phyloP scores from a whole-genome alignment of 2,329 filamentous ascomycete genomes.

The Beauveria varroae region DNA sequence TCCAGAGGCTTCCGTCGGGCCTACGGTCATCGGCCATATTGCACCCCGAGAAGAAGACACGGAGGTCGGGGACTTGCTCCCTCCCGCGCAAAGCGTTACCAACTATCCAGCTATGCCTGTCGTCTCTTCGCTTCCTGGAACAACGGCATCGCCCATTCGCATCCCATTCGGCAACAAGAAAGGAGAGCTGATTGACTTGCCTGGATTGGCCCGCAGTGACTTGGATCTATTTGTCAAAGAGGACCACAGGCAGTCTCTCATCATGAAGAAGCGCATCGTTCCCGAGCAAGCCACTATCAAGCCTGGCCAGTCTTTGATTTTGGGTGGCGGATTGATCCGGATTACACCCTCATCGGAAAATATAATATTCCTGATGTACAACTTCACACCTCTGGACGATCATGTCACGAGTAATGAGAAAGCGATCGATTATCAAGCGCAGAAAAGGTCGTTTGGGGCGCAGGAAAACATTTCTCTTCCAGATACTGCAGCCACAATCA shows the following conservation, averaged over 20 bases:
- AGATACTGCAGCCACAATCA: constrained; percentile 49
- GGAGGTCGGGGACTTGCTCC: constrained; percentile 55
- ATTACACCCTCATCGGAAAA: constrained; percentile 65
- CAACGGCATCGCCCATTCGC: constrained; percentile 89
- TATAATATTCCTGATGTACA: constrained; percentile 67
- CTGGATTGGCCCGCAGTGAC: constrained; percentile 69
- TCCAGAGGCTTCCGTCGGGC: not conserved
- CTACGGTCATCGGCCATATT: not conserved
- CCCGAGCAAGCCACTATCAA: constrained; percentile 69
- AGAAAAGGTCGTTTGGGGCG: constrained; percentile 47
- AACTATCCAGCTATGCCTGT: constrained; percentile 79
- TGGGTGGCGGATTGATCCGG: constrained; percentile 73
- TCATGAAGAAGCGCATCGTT: constrained; percentile 71
- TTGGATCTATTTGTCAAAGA: constrained; percentile 65
- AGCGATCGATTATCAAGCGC: constrained; percentile 63
- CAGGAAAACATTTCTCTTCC: constrained; percentile 57
- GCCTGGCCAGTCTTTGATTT: constrained; percentile 68
- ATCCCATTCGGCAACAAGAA: constrained; percentile 79
- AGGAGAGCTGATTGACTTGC: constrained; percentile 89
- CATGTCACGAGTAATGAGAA: constrained; percentile 78
- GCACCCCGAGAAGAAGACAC: constrained; percentile 17
- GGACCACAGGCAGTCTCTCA: constrained; percentile 56
- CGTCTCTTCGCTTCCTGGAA: constrained; percentile 81
- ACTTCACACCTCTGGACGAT: constrained; percentile 70
- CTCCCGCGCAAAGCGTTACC: constrained; percentile 64